A percentile compares a stretch with the other conserved stretches of the same genome.
These are phyloP conservation scores for Arabidopsis thaliana DNA, from an alignment of 345 rosid species.

Conservation along the genomic window DNA sequence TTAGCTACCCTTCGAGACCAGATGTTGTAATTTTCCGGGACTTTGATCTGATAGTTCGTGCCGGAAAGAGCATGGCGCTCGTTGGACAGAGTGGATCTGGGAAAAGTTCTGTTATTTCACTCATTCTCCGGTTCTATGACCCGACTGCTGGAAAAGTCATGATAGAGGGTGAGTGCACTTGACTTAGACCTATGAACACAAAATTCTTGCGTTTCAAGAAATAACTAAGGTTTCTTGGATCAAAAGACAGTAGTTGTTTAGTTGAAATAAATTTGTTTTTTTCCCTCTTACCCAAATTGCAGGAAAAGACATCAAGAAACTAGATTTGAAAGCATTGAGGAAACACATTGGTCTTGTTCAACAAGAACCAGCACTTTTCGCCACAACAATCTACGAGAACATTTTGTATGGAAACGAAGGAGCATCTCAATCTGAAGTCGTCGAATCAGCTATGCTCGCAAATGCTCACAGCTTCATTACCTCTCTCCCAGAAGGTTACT, in stretches of 20 bases:
- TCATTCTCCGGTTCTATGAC: constrained; percentile 90
- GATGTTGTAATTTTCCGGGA: constrained; percentile 76
- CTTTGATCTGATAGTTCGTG: constrained; percentile 65
- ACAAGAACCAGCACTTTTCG: constrained; percentile 96
- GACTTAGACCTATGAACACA: not conserved
- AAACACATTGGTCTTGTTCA: constrained; percentile 87
- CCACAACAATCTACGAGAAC: constrained; percentile 82
- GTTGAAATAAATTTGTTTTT: not conserved
- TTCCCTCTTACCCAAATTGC: constrained; percentile 13
- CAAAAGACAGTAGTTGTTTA: not conserved
- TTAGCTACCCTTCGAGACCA: constrained; percentile 89
- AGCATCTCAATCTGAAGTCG: constrained; percentile 77
- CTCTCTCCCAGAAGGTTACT: constrained; percentile 85
- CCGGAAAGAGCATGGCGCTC: constrained; percentile 87
- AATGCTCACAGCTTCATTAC: constrained; percentile 89
- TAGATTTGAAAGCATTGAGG: constrained; percentile 71
- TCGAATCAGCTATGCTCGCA: constrained; percentile 79
- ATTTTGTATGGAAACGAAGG: constrained; percentile 87
- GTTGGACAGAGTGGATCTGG: constrained; percentile 99
- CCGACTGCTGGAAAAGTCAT: constrained; percentile 80
- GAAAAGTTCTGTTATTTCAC: constrained; percentile 86
- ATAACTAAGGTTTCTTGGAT: constrained; percentile 5
- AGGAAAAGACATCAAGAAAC: constrained; percentile 77
- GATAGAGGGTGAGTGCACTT: constrained; percentile 76
- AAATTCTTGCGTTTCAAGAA: constrained; percentile 24